Conservation (phyloP, 2,329 filamentous ascomycete species). For the Mycogone perniciosa region DNA sequence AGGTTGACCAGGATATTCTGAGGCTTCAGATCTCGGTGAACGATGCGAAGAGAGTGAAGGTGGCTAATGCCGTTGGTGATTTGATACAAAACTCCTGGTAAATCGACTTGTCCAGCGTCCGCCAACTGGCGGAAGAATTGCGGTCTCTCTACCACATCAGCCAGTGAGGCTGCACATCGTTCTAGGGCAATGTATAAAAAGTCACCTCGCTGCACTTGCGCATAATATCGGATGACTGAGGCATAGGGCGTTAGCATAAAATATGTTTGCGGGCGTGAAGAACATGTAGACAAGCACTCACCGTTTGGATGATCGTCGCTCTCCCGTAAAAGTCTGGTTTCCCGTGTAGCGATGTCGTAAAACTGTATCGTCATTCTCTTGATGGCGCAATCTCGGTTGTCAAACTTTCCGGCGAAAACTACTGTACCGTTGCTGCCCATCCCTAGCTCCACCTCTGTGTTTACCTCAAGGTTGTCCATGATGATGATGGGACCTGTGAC, state of each 20-base stretch:
- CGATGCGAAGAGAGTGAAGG: slow-evolving; percentile 85
- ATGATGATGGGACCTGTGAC: slow-evolving; percentile 53
- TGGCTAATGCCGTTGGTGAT: slow-evolving; percentile 85
- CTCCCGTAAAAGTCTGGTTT: slow-evolving; percentile 82
- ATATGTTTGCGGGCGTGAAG: not conserved
- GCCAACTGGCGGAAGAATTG: slow-evolving; percentile 62
- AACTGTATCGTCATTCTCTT: slow-evolving; percentile 97
- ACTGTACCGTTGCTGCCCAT: slow-evolving; percentile 95
- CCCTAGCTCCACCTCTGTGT: slow-evolving; percentile 57
- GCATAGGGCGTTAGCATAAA: not conserved
- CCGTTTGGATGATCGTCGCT: slow-evolving; percentile 91
- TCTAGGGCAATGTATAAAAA: slow-evolving; percentile 97
- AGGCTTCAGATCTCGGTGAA: slow-evolving; percentile 94
- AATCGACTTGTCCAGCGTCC: slow-evolving; percentile 63
- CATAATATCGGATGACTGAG: slow-evolving; percentile 87
- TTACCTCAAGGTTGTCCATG: slow-evolving; percentile 59
- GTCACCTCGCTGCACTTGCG: slow-evolving; percentile 78
- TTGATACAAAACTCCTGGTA: slow-evolving; percentile 77
- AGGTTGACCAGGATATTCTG: slow-evolving; percentile 90
- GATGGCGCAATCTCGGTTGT: slow-evolving; percentile 86
- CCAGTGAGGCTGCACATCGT: slow-evolving; percentile 86
- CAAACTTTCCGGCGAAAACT: slow-evolving; percentile 91
- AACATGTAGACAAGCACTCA: slow-evolving; percentile 25
- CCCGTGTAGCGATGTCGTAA: slow-evolving; percentile 89
- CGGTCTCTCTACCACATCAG: slow-evolving; percentile 80